Evolutionary conservation across 177 flowering plant species (phyloP).

Genomic region (Telopea speciosissima): DNA sequence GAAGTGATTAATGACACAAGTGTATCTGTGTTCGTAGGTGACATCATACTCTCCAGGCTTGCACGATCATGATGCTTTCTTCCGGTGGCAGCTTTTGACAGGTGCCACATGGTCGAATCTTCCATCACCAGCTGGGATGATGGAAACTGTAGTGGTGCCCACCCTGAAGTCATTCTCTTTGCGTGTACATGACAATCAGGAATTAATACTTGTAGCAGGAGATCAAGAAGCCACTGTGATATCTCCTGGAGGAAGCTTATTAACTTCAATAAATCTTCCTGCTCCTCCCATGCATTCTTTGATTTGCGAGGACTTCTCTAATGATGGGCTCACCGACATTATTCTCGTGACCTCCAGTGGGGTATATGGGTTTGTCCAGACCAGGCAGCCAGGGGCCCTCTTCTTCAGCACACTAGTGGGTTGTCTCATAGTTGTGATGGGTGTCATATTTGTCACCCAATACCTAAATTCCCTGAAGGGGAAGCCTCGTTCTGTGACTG

Average conservation of each 20-base stretch:
- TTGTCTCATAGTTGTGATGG: slow-evolving; percentile 92
- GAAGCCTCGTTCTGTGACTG: slow-evolving; percentile 70
- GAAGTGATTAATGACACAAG: not conserved
- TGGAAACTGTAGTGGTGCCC: slow-evolving; percentile 71
- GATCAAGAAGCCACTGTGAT: slow-evolving; percentile 84
- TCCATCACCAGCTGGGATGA: slow-evolving; percentile 86
- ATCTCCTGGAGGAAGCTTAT: slow-evolving; percentile 78
- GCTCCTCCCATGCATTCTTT: slow-evolving; percentile 83
- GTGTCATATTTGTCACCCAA: slow-evolving; percentile 77
- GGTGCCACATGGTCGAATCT: slow-evolving; percentile 96
- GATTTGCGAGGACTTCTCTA: slow-evolving; percentile 71
- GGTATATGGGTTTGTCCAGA: slow-evolving; percentile 91
- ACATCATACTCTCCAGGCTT: slow-evolving; percentile 87
- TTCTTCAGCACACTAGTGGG: slow-evolving; percentile 98
- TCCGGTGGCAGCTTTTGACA: slow-evolving; percentile 91
- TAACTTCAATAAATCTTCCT: slow-evolving; percentile 72
- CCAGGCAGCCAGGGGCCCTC: slow-evolving; percentile 95
- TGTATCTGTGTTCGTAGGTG: slow-evolving; percentile 42
- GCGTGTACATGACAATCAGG: slow-evolving; percentile 56
- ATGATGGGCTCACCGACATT: slow-evolving; percentile 87
- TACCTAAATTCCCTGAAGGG: slow-evolving; percentile 73
- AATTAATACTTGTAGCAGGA: slow-evolving; percentile 83
- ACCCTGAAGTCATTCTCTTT: slow-evolving; percentile 65
- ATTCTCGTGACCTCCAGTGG: slow-evolving; percentile 80
- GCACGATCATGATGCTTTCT: slow-evolving; percentile 86